phyloP scores from a whole-genome alignment of 371 early-diverging fungal species.

The Blastocladiella emersonii region DNA sequence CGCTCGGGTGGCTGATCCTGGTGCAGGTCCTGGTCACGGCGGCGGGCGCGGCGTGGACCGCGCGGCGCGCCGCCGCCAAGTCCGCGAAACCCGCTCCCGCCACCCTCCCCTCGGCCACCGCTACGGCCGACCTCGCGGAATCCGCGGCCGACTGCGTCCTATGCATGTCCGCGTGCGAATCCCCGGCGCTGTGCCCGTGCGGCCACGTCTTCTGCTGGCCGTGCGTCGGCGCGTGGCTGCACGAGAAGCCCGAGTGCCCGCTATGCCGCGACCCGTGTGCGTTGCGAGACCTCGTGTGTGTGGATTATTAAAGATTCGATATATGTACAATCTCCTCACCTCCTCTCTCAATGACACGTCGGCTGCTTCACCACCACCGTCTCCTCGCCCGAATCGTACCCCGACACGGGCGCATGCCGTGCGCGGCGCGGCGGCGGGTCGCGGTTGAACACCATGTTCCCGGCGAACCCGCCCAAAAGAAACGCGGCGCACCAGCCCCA shows the following conservation, averaged over 20 bases:
- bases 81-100: neutral
- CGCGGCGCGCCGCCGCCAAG: neutral
- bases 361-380: neutral
- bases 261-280: neutral
- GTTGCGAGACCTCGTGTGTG: neutral
- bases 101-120: neutral
- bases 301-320: neutral
- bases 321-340: neutral
- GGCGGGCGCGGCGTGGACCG: no score
- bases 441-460: neutral
- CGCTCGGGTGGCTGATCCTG: neutral
- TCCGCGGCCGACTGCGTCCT: neutral
- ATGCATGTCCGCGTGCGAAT: neutral
- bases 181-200: neutral
- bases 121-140: neutral
- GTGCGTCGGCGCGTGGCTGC: slow-evolving; percentile 3
- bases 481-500: neutral
- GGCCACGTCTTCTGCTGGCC: slow-evolving; percentile 3
- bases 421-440: no score
- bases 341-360: neutral
- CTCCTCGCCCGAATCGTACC: neutral
- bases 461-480: neutral
- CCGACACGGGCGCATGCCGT: slow-evolving; percentile 23
- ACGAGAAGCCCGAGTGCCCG: slow-evolving; percentile 2
- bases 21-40: neutral